These are phyloP conservation scores for Flaveria bidentis DNA, from an alignment of 129 eudicot species.

Conservation along the genomic window DNA sequence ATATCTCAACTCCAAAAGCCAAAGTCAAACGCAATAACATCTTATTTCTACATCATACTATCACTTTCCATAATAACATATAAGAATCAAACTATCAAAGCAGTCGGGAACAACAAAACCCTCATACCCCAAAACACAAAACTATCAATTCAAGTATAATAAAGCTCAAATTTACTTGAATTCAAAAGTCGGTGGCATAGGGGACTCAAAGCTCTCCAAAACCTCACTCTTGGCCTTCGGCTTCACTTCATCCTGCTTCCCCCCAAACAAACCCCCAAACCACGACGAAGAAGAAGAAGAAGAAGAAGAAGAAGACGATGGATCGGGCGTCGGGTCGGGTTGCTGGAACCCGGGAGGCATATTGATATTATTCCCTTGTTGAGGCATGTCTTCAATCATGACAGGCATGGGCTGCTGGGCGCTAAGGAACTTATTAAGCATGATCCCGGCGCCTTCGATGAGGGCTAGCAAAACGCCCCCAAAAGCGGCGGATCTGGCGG, in stretches of 20 bases:
- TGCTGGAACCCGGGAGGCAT: conserved; percentile 38
- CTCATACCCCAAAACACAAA: not conserved
- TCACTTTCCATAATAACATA: not conserved
- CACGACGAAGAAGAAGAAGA: not conserved
- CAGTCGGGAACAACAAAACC: no score
- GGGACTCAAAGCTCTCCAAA: conserved; percentile 40
- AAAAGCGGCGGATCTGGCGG: conserved; percentile 3
- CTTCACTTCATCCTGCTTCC: conserved; percentile 29
- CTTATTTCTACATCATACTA: not conserved
- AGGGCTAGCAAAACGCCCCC: conserved; percentile 68
- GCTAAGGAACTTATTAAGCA: conserved; percentile 53
- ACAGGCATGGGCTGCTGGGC: conserved; percentile 51
- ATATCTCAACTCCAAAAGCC: not conserved
- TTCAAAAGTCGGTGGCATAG: conserved; percentile 37
- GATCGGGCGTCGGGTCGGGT: conserved; percentile 3
- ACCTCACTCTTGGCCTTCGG: conserved; percentile 27
- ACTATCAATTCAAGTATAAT: no score
- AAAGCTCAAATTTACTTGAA: conserved; percentile 20
- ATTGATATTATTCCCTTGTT: conserved; percentile 16
- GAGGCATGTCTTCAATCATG: conserved; percentile 41
- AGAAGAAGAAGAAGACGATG: not conserved
- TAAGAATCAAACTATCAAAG: no score
- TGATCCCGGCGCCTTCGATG: conserved; percentile 78
- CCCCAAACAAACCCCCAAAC: conserved; percentile 39
- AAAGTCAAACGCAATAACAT: not conserved